phyloP scores from a whole-genome alignment of 2,329 filamentous ascomycete genomes.

The Botrytis deweyae region DNA sequence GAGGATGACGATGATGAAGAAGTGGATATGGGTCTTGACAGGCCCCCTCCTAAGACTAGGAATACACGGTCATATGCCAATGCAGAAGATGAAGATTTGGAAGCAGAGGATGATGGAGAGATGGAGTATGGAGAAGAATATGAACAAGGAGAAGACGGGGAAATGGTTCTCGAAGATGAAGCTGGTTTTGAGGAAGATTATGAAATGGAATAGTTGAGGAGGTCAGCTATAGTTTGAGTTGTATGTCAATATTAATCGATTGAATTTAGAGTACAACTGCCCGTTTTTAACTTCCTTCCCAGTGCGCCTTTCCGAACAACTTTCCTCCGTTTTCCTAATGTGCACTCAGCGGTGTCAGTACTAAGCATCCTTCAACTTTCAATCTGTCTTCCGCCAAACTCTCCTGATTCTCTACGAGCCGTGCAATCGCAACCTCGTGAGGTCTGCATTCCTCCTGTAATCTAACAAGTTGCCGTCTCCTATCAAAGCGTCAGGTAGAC shows the following conservation, averaged over 20 bases:
- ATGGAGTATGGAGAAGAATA: slow-evolving; percentile 12
- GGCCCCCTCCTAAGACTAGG: neutral
- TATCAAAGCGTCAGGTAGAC: neutral
- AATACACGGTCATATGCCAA: slow-evolving; percentile 7
- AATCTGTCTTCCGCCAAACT: fast-evolving
- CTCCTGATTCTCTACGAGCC: neutral
- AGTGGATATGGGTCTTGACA: neutral
- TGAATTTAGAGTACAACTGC: neutral
- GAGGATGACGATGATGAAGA: neutral
- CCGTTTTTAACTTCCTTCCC: slow-evolving; percentile 54
- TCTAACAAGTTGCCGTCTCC: neutral
- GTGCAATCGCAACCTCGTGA: neutral
- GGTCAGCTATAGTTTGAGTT: neutral
- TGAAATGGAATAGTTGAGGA: neutral
- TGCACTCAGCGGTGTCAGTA: neutral
- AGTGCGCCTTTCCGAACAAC: neutral
- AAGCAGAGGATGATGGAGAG: slow-evolving; percentile 1
- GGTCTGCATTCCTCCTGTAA: neutral
- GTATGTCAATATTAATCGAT: neutral
- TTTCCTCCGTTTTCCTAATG: neutral
- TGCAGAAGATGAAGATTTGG: slow-evolving; percentile 15
- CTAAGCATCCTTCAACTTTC: neutral
- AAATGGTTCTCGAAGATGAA: slow-evolving; percentile 28
- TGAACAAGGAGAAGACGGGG: neutral
- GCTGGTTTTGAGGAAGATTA: neutral